Conservation (phyloP, 2,329 filamentous ascomycete species). For the Bimuria novae-zelandiae region DNA sequence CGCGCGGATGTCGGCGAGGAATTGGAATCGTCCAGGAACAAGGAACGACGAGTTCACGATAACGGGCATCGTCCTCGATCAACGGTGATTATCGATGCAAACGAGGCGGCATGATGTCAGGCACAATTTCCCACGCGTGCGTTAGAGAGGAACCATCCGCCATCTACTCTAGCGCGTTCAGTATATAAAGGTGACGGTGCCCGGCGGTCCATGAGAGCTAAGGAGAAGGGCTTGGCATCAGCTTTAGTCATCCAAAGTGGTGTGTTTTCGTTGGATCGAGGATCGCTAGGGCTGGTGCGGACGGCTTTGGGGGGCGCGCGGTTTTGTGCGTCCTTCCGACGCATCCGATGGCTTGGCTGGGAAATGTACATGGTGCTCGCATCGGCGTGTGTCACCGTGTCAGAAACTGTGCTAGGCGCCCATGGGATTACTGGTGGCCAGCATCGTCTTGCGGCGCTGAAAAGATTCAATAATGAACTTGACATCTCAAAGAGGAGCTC, state of each 20-base stretch:
- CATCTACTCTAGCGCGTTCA: neutral
- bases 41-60: neutral
- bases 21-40: neutral
- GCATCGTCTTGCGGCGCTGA: no score
- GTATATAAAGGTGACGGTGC: neutral
- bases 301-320: neutral
- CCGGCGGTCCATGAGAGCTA: slow-evolving; percentile 2
- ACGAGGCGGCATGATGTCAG: neutral
- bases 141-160: neutral
- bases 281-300: neutral
- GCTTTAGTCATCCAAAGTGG: neutral
- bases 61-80: neutral
- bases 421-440: neutral
- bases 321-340: neutral
- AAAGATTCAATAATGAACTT: no score
- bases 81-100: neutral
- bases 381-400: neutral
- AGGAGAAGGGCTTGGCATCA: neutral
- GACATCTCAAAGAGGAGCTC: neutral
- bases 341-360: neutral
- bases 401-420: neutral
- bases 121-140: neutral
- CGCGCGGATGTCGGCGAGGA: neutral
- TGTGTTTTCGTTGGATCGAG: neutral
- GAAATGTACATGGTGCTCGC: neutral